These are phyloP conservation scores for Hyaloscypha hepaticicola DNA, from an alignment of 495 filamentous ascomycete genomes.

Conservation along the genomic window DNA sequence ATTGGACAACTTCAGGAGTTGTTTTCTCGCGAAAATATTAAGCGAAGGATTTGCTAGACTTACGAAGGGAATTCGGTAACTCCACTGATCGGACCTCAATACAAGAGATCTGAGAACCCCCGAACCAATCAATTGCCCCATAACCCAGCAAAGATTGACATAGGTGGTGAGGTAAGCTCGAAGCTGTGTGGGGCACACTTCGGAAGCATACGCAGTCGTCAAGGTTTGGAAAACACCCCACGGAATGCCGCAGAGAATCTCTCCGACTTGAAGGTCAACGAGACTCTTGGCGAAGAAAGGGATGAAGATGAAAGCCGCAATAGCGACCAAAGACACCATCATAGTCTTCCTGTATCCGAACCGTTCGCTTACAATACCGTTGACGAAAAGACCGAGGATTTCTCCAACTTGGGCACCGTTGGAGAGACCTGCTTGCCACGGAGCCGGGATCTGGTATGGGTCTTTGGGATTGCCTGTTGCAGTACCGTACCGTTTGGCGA, in stretches of 20 bases:
- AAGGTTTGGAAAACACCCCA: slow-evolving; percentile 83
- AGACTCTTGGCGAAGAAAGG: slow-evolving; percentile 75
- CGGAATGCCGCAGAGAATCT: slow-evolving; percentile 68
- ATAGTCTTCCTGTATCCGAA: slow-evolving; percentile 64
- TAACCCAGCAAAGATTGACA: slow-evolving; percentile 71
- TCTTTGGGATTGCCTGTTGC: slow-evolving; percentile 33
- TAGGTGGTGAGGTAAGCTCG: slow-evolving; percentile 75
- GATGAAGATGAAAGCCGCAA: slow-evolving; percentile 68
- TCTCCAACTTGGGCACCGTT: slow-evolving; percentile 46
- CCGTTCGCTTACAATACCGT: slow-evolving; percentile 46
- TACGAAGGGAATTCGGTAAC: slow-evolving; percentile 62
- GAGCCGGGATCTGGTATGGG: slow-evolving; percentile 46
- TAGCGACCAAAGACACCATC: slow-evolving; percentile 60
- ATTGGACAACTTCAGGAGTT: not conserved
- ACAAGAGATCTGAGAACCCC: slow-evolving; percentile 49
- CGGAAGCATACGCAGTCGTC: slow-evolving; percentile 77
- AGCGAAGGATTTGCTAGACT: slow-evolving; percentile 44
- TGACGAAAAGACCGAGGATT: slow-evolving; percentile 46
- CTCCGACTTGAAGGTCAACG: slow-evolving; percentile 65
- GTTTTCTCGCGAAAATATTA: slow-evolving; percentile 15
- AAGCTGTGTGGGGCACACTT: slow-evolving; percentile 70
- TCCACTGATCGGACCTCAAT: slow-evolving; percentile 48
- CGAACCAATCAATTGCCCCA: slow-evolving; percentile 58
- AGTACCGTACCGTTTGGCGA: slow-evolving; percentile 32
- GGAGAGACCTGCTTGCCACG: slow-evolving; percentile 49